These are phyloP conservation scores for Arthroderma sp. DNA, from an alignment of 2,329 filamentous ascomycete species.

Conservation along the genomic window DNA sequence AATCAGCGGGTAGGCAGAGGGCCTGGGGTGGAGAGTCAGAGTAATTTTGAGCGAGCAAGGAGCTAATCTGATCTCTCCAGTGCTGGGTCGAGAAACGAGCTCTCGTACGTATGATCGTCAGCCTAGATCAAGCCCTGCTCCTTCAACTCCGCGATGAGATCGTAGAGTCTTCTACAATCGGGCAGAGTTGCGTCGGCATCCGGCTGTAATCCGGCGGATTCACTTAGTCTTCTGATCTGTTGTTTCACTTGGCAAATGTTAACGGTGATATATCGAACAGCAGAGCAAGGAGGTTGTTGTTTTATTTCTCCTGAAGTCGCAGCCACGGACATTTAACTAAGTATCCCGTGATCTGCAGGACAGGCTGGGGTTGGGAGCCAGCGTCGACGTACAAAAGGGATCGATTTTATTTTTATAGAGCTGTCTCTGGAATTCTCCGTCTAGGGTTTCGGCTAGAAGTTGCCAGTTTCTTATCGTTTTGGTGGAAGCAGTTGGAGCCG, in stretches of 20 bases:
- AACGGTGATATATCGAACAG: not conserved
- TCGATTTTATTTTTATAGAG: not conserved
- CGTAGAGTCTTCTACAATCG: not conserved
- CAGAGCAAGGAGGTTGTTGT: not conserved
- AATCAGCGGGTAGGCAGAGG: not conserved
- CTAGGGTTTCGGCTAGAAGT: not conserved
- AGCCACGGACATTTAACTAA: conserved; percentile 1
- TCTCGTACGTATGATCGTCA: not conserved
- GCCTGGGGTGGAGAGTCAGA: not conserved
- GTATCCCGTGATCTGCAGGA: conserved; percentile 2
- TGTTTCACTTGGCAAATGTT: not conserved
- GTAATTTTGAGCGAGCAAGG: conserved; percentile 3
- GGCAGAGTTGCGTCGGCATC: not conserved
- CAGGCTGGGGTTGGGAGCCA: too few relatives aligned
- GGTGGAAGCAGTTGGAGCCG: not conserved
- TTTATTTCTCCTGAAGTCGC: not conserved
- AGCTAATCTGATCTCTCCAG: not conserved
- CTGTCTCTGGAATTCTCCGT: not conserved
- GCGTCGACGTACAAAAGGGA: not conserved
- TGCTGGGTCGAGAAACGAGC: not conserved
- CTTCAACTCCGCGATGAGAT: not conserved
- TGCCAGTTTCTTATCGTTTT: not conserved
- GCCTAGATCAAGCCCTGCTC: not conserved
- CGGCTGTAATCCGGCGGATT: not conserved
- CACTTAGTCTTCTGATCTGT: not conserved